phyloP scores from a whole-genome alignment of 2,329 filamentous ascomycete species.

The Parascedosporium putredinis region DNA sequence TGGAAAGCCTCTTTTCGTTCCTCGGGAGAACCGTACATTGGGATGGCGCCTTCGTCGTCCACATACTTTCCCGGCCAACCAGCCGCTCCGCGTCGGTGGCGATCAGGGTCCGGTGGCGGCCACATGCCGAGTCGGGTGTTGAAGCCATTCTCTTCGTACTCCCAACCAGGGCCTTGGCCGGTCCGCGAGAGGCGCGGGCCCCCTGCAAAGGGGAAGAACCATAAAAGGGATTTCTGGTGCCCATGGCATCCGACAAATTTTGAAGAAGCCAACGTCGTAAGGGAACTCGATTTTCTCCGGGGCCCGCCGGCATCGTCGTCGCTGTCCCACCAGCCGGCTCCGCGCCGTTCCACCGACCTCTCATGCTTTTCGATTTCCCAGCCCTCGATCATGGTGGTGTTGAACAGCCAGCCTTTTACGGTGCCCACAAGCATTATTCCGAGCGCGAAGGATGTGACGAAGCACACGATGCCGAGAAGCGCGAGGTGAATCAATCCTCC shows the following conservation, averaged over 20 bases:
- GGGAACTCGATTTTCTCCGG: constrained; percentile 65
- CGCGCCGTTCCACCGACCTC: constrained; percentile 38
- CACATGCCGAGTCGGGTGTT: constrained; percentile 53
- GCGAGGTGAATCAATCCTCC: constrained; percentile 51
- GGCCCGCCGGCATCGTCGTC: constrained; percentile 25
- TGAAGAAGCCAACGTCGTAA: constrained; percentile 67
- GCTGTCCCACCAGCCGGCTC: constrained; percentile 33
- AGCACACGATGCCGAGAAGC: constrained; percentile 45
- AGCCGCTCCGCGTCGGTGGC: constrained; percentile 27
- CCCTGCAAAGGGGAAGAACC: constrained; percentile 59
- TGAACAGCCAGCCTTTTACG: constrained; percentile 50
- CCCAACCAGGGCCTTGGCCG: constrained; percentile 38
- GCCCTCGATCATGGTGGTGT: constrained; percentile 71
- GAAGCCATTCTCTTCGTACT: constrained; percentile 67
- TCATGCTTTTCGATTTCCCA: constrained; percentile 63
- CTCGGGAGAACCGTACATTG: constrained; percentile 27
- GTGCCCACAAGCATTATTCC: constrained; percentile 55
- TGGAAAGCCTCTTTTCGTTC: constrained; percentile 39
- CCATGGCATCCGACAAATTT: constrained; percentile 70
- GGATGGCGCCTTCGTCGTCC: constrained; percentile 12
- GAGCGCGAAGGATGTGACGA: constrained; percentile 50
- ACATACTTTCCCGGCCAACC: constrained; percentile 10
- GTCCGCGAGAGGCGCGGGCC: constrained; percentile 31
- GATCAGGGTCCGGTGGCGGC: constrained; percentile 55
- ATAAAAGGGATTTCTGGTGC: constrained; percentile 53